Evolutionary conservation across 2,329 filamentous ascomycete species (phyloP).

Genomic region (Fusarium drepaniforme): DNA sequence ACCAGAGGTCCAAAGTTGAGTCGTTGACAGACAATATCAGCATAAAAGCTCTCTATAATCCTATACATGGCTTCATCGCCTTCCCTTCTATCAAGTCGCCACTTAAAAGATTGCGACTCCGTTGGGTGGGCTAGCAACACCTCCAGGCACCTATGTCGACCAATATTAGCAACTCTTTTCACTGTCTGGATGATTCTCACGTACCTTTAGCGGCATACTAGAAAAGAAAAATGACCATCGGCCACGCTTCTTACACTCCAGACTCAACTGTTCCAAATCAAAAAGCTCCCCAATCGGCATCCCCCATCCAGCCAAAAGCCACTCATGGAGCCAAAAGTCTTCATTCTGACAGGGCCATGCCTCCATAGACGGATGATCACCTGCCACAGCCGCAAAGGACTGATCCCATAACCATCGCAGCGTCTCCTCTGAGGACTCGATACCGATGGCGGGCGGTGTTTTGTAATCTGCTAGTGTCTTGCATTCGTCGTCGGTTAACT

Average conservation of each 20-base stretch:
- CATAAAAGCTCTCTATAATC: neutral
- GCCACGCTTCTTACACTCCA: constrained; percentile 47
- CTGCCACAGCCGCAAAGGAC: constrained; percentile 65
- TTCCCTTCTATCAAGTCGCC: neutral
- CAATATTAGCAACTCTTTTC: neutral
- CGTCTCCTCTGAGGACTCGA: constrained; percentile 61
- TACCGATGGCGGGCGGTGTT: constrained; percentile 52
- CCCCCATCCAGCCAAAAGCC: constrained; percentile 62
- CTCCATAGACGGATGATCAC: constrained; percentile 67
- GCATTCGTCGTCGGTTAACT: constrained; percentile 52
- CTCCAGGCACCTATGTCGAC: constrained; percentile 13
- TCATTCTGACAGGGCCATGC: constrained; percentile 56
- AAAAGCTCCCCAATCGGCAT: constrained; percentile 64
- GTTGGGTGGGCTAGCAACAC: constrained; percentile 28
- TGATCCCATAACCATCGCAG: constrained; percentile 70
- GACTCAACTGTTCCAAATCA: constrained; percentile 55
- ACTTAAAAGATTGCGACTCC: constrained; percentile 18
- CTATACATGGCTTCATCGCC: neutral
- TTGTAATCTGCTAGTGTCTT: constrained; percentile 48
- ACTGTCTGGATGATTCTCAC: rapidly evolving
- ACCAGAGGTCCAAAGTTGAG: no score
- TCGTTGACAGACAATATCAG: no score
- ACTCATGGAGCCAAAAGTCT: constrained; percentile 55
- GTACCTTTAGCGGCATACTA: constrained; percentile 31
- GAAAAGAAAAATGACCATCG: constrained; percentile 57